phyloP scores from a whole-genome alignment of 805 yeast genomes.

The Wickerhamiella kazuoi region DNA sequence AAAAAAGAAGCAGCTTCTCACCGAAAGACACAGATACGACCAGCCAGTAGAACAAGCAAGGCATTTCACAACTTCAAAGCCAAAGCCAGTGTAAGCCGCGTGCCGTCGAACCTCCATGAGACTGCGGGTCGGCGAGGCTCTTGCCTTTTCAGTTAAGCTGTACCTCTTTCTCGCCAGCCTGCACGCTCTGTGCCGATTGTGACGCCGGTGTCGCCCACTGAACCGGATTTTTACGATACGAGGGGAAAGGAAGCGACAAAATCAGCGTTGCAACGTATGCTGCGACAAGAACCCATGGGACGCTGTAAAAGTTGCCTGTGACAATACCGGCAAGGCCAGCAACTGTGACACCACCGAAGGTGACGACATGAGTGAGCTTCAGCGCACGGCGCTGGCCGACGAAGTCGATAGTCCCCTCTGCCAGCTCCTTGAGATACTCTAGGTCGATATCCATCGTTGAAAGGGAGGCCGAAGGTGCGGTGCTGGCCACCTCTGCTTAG shows the following conservation, averaged over 20 bases:
- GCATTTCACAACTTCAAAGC: too few relatives aligned
- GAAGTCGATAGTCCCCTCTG: constrained; percentile 16
- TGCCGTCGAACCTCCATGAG: too few relatives aligned
- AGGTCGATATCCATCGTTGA: constrained; percentile 2
- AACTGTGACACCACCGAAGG: constrained; percentile 8
- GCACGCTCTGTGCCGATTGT: too few relatives aligned
- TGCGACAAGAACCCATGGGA: constrained; percentile 6
- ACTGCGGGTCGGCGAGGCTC: too few relatives aligned
- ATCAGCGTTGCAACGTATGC: constrained; percentile 8
- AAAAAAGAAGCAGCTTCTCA: too few relatives aligned
- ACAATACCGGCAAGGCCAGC: constrained; percentile 8
- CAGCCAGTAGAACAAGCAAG: too few relatives aligned
- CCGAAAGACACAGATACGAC: too few relatives aligned
- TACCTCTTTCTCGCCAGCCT: too few relatives aligned
- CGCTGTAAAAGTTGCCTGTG: constrained; percentile 6
- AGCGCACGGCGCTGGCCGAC: constrained; percentile 12
- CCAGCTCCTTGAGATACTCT: constrained; percentile 9
- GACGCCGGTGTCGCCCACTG: constrained; percentile 7
- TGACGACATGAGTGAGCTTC: not conserved
- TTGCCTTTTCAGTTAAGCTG: too few relatives aligned
- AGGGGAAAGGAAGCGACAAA: constrained; percentile 11
- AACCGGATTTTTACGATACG: constrained; percentile 11
- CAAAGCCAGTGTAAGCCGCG: too few relatives aligned
- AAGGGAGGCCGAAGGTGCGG: too few relatives aligned
- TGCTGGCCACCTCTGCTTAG: too few relatives aligned